A percentile compares a stretch with the other conserved stretches of the same genome.
Evolutionary conservation across 306 rosid species (phyloP).

Genomic region (Cucumis hystrix): DNA sequence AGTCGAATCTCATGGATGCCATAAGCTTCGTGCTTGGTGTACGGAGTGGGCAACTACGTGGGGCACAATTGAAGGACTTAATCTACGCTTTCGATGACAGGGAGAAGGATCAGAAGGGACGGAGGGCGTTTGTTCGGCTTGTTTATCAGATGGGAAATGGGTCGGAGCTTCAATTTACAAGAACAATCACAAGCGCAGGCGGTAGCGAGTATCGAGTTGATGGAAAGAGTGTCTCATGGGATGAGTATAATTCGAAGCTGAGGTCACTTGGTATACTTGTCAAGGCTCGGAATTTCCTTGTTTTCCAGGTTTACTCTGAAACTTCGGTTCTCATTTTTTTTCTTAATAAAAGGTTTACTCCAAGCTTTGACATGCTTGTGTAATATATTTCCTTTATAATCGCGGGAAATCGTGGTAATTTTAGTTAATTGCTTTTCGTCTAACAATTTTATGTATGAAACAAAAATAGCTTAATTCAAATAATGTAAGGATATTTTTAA

Average conservation of each 20-base stretch:
- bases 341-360: neutral
- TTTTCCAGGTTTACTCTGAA: slow-evolving; percentile 64
- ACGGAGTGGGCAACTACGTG: slow-evolving; percentile 92
- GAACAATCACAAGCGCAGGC: slow-evolving; percentile 66
- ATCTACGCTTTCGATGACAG: slow-evolving; percentile 83
- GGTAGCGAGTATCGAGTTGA: slow-evolving; percentile 84
- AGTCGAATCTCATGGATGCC: slow-evolving; percentile 98
- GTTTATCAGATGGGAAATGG: slow-evolving; percentile 65
- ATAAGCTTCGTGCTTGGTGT: slow-evolving; percentile 97
- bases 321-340: neutral
- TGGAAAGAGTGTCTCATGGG: slow-evolving; percentile 55
- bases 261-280: slow-evolving; percentile 89
- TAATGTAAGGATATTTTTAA: neutral
- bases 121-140: slow-evolving; percentile 69
- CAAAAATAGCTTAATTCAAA: neutral
- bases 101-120: slow-evolving; percentile 85
- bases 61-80: slow-evolving; percentile 86
- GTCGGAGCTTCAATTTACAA: slow-evolving; percentile 66
- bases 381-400: neutral
- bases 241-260: slow-evolving; percentile 45
- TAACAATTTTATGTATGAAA: neutral
- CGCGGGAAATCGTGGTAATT: neutral
- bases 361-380: neutral
- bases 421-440: neutral
- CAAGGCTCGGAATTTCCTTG: slow-evolving; percentile 95